Conservation (phyloP, 176 grass and related monocot species). For the sorghum (Sorghum bicolor) region DNA sequence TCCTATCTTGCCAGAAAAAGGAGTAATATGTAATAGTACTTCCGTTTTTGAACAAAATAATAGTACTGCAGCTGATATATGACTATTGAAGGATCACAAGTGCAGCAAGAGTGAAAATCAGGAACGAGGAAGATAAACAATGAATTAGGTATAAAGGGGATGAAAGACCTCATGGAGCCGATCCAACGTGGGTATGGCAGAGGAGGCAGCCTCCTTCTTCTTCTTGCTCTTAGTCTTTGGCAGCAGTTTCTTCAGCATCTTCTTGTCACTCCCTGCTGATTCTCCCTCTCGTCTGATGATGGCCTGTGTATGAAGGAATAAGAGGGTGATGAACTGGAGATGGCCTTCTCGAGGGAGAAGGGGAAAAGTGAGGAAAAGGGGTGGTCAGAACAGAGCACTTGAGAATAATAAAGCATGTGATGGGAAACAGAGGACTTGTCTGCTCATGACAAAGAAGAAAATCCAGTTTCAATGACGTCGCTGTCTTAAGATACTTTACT, state of each 20-base stretch:
- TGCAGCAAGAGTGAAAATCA: not conserved
- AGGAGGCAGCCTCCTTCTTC: slow-evolving; percentile 49
- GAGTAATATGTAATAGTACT: not conserved
- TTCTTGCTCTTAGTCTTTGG: slow-evolving; percentile 50
- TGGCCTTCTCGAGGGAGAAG: not conserved
- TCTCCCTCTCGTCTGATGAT: not conserved
- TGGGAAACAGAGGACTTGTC: not conserved
- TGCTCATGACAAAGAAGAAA: slow-evolving; percentile 17
- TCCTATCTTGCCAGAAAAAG: not conserved
- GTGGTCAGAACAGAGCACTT: not conserved
- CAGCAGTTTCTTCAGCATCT: slow-evolving; percentile 51
- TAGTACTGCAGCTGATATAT: not conserved
- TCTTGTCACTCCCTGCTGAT: slow-evolving; percentile 1
- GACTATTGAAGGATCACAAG: not conserved
- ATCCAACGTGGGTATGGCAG: slow-evolving; percentile 50
- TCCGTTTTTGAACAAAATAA: not conserved
- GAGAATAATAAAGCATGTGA: slow-evolving; percentile 17
- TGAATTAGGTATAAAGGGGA: not conserved
- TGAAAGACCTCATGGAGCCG: slow-evolving; percentile 38
- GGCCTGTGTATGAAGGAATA: slow-evolving; percentile 18
- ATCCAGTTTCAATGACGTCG: not conserved
- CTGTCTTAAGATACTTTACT: not conserved
- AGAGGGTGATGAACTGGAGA: not conserved
- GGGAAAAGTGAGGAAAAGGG: not conserved
- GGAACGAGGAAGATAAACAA: not conserved